Conservation (phyloP, 495 filamentous ascomycete genomes). For the Penicillium lagena region DNA sequence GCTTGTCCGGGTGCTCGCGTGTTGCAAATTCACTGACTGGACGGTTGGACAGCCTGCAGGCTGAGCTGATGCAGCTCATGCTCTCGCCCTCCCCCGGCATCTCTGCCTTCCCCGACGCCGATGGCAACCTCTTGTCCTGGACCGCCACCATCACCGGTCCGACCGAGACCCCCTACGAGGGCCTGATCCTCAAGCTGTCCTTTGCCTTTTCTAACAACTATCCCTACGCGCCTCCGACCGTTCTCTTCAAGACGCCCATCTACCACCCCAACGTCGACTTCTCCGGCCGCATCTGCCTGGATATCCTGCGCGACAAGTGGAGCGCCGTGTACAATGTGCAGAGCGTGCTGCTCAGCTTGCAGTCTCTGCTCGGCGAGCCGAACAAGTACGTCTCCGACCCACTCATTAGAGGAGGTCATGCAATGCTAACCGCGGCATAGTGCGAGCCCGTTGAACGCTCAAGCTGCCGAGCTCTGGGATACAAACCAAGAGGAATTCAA, state of each 20-base stretch:
- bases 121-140: constrained; percentile 88
- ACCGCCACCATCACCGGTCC: constrained; percentile 90
- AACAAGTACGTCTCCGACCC: constrained; percentile 70
- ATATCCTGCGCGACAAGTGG: constrained; percentile 99
- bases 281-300: constrained; percentile 86
- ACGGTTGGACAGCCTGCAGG: constrained; percentile 64
- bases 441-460: constrained; percentile 88
- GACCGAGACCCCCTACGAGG: constrained; percentile 82
- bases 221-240: constrained; percentile 85
- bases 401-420: background rate
- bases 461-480: constrained; percentile 95
- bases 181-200: constrained; percentile 86
- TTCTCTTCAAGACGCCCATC: constrained; percentile 89
- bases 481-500: constrained; percentile 83
- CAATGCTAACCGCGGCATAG: constrained; percentile 38
- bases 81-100: constrained; percentile 86
- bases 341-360: constrained; percentile 85
- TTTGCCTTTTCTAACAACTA: constrained; percentile 91
- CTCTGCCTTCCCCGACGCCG: constrained; percentile 86
- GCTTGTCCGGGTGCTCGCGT: background rate
- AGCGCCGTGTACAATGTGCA: constrained; percentile 92
- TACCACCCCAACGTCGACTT: constrained; percentile 95
- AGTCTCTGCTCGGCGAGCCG: constrained; percentile 92
- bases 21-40: constrained; percentile 2
- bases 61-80: constrained; percentile 97